Evolutionary conservation across 495 filamentous ascomycete genomes (phyloP), one percentile per base, ranked within the genome.

Genomic region (Neurospora sp.): DNA sequence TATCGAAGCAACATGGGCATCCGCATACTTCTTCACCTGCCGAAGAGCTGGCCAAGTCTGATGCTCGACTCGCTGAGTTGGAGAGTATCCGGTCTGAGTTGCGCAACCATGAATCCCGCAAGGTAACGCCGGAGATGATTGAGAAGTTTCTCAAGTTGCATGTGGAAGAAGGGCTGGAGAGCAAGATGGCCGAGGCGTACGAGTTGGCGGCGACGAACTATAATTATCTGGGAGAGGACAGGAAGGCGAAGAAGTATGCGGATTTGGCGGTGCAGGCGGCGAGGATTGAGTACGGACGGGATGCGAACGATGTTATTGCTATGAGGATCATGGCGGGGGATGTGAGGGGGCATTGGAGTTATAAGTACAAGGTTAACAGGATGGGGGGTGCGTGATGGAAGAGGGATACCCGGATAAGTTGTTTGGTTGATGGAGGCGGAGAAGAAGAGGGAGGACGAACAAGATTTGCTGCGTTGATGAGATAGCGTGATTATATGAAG

Each of bases 151-250:
- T 83, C 11, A 70, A 75, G 61, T 70, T 83, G 53, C 73, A 76
- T 9, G 71, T 77, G 66, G 35, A 77, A 69, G 82, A 83, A 70
- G 42, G 71, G 68, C 71, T 83, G 53, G 71, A 81, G 0, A 70
- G 68, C 3, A 74, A 73, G 61, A 44, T 82, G n/a, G 73, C 77
- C 5, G 80, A 80, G 40, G 75, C 78, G 8, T 82, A 82, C 70
- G 79, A 80, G 73, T 66, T 81, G 42, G 82, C 81, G 9, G 82
- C 82, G 66, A 61, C 79, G n/a, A 83, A 83, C 70, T 83, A 82
- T 70, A 82, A 82, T 70, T 77, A 79, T 22, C 46, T 81, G 1
- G 80, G 80, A 3, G 31, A 73, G n/a, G 74, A 76, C 20, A 71
- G 37, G 38, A 70, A 72, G 73, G 79, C 80, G 0, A 76, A 75